Percentiles rank a stretch among this genome's conserved stretches.
Evolutionary conservation across 2,329 filamentous ascomycete species (phyloP).

Genomic region (Xenosphaeropsis pyriputrescens): DNA sequence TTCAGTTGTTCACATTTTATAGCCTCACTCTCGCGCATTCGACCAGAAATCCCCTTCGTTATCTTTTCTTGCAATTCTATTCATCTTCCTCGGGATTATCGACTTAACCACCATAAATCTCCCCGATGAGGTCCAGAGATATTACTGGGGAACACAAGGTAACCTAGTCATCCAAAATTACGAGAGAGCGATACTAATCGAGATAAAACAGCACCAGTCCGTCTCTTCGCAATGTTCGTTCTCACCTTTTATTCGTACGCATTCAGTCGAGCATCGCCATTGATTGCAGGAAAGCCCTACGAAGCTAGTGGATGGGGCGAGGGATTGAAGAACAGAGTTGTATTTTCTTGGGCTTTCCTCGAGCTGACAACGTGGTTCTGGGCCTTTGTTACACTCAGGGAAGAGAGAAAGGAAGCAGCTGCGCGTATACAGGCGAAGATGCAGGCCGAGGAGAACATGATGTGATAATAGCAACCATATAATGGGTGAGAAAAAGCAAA

Average conservation of each 20-base stretch:
- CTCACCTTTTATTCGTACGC: constrained; percentile 51
- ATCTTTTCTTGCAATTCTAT: constrained; percentile 56
- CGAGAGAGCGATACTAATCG: too few species aligned
- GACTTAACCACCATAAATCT: constrained; percentile 54
- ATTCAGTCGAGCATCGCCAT: constrained; percentile 35
- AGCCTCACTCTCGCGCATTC: constrained; percentile 56
- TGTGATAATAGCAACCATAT: constrained; percentile 3
- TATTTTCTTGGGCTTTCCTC: constrained; percentile 74
- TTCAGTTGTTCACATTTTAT: constrained; percentile 2
- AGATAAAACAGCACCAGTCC: constrained; percentile 37
- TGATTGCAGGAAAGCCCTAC: constrained; percentile 21
- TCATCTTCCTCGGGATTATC: constrained; percentile 42
- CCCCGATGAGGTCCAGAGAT: constrained; percentile 48
- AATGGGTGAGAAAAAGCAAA: neutral
- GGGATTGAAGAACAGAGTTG: constrained; percentile 65
- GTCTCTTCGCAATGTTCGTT: constrained; percentile 45
- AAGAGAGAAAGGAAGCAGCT: constrained; percentile 34
- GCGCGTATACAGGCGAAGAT: constrained; percentile 16
- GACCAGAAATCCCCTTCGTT: constrained; percentile 54
- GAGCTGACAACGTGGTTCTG: constrained; percentile 83
- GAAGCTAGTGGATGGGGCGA: constrained; percentile 37
- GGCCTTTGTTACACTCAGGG: constrained; percentile 57
- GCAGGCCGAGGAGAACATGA: constrained; percentile 19
- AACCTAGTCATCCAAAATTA: constrained; percentile 19
- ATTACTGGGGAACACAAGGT: constrained; percentile 53